Evolutionary conservation across 2,329 filamentous ascomycete species (phyloP).

Genomic region (Monosporascus sp.): DNA sequence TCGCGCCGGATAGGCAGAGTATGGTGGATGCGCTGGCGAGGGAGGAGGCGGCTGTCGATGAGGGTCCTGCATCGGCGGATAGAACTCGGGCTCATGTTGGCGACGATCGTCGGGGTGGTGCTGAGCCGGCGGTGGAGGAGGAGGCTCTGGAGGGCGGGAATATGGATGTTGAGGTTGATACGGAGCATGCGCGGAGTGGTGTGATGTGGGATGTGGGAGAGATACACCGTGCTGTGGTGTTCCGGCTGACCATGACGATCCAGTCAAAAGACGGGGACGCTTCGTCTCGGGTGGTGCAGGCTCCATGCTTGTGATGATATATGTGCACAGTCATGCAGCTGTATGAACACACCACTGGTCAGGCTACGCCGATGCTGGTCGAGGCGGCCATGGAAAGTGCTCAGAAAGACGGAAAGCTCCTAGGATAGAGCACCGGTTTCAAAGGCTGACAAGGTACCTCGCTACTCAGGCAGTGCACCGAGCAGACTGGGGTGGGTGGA

Average conservation of each 20-base stretch:
- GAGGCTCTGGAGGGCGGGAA: slow-evolving; percentile 32
- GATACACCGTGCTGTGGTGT: slow-evolving; percentile 38
- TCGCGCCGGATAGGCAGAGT: slow-evolving; percentile 39
- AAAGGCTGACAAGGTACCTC: slow-evolving; percentile 18
- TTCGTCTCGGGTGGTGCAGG: slow-evolving; percentile 53
- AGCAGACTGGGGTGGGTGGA: slow-evolving; percentile 17
- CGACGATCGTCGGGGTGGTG: slow-evolving; percentile 49
- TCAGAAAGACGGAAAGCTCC: slow-evolving; percentile 23
- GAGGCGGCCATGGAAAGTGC: slow-evolving; percentile 31
- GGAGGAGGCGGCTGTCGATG: slow-evolving; percentile 38
- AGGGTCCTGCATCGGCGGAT: slow-evolving; percentile 50
- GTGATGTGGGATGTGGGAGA: slow-evolving; percentile 40
- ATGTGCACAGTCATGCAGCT: slow-evolving; percentile 27
- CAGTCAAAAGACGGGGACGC: slow-evolving; percentile 49
- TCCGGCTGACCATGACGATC: slow-evolving; percentile 37
- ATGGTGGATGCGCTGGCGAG: slow-evolving; percentile 39
- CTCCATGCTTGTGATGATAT: slow-evolving; percentile 53
- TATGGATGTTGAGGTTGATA: slow-evolving; percentile 31
- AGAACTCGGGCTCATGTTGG: slow-evolving; percentile 51
- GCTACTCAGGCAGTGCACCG: slow-evolving; percentile 18
- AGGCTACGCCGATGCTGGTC: slow-evolving; percentile 27
- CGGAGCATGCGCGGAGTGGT: slow-evolving; percentile 32
- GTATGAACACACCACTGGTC: slow-evolving; percentile 26
- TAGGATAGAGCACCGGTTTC: slow-evolving; percentile 20
- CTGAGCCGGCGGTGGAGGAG: slow-evolving; percentile 34